Base-by-base conservation (phyloP, 1,284 basidiomycete genomes). In the Rhodotorula sp. region DNA sequence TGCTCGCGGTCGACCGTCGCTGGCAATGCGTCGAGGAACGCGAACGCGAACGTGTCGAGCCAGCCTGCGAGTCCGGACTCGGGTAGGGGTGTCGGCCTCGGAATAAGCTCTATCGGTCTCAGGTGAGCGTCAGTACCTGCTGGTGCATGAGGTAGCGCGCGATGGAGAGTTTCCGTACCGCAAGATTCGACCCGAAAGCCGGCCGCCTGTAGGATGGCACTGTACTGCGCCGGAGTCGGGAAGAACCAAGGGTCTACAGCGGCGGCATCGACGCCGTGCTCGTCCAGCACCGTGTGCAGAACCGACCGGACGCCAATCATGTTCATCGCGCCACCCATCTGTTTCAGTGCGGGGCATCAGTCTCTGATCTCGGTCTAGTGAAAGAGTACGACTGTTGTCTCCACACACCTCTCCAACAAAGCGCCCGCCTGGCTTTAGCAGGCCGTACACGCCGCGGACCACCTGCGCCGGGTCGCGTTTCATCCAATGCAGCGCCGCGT, bases 401-500 rank as follows among this genome's bases (percentile, higher is more conserved):
- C 19, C 26, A 55, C 68, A 23, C 31, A 72, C 69, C 79, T 93
- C 91, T 34, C 84, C 87, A 0, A 87, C 87, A 58, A 92, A 85
- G 21, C 88, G 82, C 2, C 90, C 91, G 0, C 89, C 88, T 0
- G 84, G 84, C 76, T 86, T 90, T 61, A 93, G 81, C 10, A 89
- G 80, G 65, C 82, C 83, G 75, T 85, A 86, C 43, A 86, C 85
- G 60, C 86, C 84, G 19, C 84, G 80, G 3, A 91, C 79, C 1
- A 92, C 91, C 1, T 85, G 87, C 0, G 77, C 79, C 0, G 92
- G 92, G 77, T 89, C 84, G 14, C 82, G 80, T 79, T 90, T 91
- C 80, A 91, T 93, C 92, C 92, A 93, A 78, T 94, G 92, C 69
- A 93, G 80, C 2, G 86, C 84, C 0, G 92, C 91, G 68, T 89